Conservation (phyloP, 345 rosid species). For the Carallia pectinifolia region DNA sequence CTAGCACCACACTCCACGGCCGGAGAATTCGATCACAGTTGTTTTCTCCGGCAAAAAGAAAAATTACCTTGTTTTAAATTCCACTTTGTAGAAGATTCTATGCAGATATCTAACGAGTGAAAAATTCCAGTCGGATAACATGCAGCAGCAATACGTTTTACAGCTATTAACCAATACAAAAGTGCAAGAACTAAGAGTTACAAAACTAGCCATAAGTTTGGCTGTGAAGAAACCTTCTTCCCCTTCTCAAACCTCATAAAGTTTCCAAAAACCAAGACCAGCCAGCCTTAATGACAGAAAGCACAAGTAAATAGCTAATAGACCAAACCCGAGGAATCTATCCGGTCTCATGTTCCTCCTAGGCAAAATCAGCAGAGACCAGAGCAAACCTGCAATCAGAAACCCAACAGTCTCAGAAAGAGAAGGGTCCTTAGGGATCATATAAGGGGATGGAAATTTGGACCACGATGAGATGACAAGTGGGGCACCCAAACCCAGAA, state of each 20-base stretch:
- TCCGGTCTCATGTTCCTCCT: slow-evolving; percentile 67
- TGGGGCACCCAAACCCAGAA: slow-evolving; percentile 74
- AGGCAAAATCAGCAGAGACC: slow-evolving; percentile 80
- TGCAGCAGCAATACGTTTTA: neutral
- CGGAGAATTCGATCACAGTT: too few species aligned
- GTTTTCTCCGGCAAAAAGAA: too few species aligned
- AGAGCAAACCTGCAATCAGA: slow-evolving; percentile 63
- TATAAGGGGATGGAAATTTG: slow-evolving; percentile 49
- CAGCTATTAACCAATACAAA: neutral
- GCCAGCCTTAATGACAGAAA: slow-evolving; percentile 59
- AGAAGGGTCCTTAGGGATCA: slow-evolving; percentile 58
- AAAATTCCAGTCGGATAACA: too few species aligned
- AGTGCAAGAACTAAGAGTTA: neutral
- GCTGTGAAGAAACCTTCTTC: neutral
- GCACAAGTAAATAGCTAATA: slow-evolving; percentile 67
- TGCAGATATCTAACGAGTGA: too few species aligned
- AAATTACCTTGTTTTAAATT: too few species aligned
- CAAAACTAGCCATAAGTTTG: neutral
- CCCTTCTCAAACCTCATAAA: neutral
- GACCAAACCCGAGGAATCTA: slow-evolving; percentile 65
- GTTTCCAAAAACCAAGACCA: slow-evolving; percentile 34
- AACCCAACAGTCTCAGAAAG: slow-evolving; percentile 70
- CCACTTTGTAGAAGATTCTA: too few species aligned
- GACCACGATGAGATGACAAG: slow-evolving; percentile 62
- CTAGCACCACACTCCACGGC: too few species aligned